Evolutionary conservation across 2,329 filamentous ascomycete species (phyloP), one percentile per base, ranked within the genome.

Genomic region (Camptophora hylomeconis): DNA sequence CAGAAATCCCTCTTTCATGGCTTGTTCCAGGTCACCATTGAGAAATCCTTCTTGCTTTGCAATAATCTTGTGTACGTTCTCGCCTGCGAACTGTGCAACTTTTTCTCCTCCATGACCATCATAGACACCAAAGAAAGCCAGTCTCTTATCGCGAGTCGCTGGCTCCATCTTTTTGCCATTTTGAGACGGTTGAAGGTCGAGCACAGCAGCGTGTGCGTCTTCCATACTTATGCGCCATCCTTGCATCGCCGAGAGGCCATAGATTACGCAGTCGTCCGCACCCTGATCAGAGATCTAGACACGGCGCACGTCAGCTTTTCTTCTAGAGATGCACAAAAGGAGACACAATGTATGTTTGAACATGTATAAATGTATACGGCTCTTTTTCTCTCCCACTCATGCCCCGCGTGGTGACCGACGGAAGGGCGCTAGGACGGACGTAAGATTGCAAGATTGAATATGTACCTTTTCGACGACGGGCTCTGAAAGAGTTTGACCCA

Each of bases 181-280:
- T 45, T 61, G 60, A 37, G 65, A 62, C 37, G 73, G 65, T 49
- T 89, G 72, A 44, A 95, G 73, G 57, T 95, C 82, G 53, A 98
- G 79, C 29, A 95, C 64, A 32, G 80, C 72, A 38, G 81, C 82
- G 62, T 98, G 89, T 40, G 89, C 76, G 56, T 98, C 89, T 58
- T 98, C 89, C 89, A 98, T 98, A 66, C 82, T 93, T 63, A 98
- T 95, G 63, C 89, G 80, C 89, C 89, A 98, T 66, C 89, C 89
- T 62, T 98, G 89, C 89, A 98, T 98, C 60, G 84, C 84, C 44
- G 89, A 98, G 44, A 95, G 75, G 52, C 89, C 89, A 58, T 81
- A 98, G 53, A 89, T 61, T 53, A 93, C 75, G 53, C 82, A 77
- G 43, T 92, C 84, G 80, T 95, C 86, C 63, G 83, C 76, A 60